phyloP scores from a whole-genome alignment of 2,329 filamentous ascomycete genomes.

The Penicillium griseofulvum region DNA sequence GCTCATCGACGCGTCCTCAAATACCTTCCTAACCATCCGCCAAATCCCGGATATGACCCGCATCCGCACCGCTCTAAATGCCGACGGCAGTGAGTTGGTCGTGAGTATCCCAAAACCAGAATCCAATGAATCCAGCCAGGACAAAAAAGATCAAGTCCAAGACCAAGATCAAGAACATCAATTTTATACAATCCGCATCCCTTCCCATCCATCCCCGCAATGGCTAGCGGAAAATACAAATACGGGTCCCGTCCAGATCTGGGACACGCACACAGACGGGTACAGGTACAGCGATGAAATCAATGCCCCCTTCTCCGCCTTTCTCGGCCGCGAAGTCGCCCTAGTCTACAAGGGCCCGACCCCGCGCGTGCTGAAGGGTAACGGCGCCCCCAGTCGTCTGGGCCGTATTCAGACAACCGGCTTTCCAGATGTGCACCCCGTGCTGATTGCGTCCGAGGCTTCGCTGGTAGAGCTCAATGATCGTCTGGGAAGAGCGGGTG shows the following conservation, averaged over 20 bases:
- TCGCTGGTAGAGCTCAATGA: slow-evolving; percentile 59
- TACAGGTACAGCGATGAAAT: slow-evolving; percentile 53
- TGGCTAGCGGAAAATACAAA: slow-evolving; percentile 57
- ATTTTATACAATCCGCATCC: slow-evolving; percentile 47
- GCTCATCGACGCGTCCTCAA: slow-evolving; percentile 56
- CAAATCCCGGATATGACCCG: slow-evolving; percentile 61
- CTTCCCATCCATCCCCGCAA: slow-evolving; percentile 52
- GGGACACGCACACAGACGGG: slow-evolving; percentile 58
- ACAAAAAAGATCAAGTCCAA: neutral
- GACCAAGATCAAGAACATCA: neutral
- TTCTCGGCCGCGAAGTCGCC: slow-evolving; percentile 55
- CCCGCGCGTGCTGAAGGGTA: slow-evolving; percentile 54
- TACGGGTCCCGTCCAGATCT: slow-evolving; percentile 54
- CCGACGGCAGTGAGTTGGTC: slow-evolving; percentile 47
- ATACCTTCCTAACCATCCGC: slow-evolving; percentile 63
- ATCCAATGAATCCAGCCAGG: slow-evolving; percentile 23
- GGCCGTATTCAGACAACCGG: slow-evolving; percentile 55
- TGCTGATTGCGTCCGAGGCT: slow-evolving; percentile 56
- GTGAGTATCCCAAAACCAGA: slow-evolving; percentile 44
- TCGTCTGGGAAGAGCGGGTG: slow-evolving; percentile 45
- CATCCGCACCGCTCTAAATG: slow-evolving; percentile 54
- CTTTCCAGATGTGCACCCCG: slow-evolving; percentile 60
- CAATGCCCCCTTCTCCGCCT: slow-evolving; percentile 54
- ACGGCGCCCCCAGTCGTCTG: slow-evolving; percentile 53
- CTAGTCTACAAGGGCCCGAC: slow-evolving; percentile 63